Percentiles rank a stretch among this genome's conserved stretches.
Evolutionary conservation across 1,284 basidiomycete genomes (phyloP).

Genomic region (Malassezia globosa): DNA sequence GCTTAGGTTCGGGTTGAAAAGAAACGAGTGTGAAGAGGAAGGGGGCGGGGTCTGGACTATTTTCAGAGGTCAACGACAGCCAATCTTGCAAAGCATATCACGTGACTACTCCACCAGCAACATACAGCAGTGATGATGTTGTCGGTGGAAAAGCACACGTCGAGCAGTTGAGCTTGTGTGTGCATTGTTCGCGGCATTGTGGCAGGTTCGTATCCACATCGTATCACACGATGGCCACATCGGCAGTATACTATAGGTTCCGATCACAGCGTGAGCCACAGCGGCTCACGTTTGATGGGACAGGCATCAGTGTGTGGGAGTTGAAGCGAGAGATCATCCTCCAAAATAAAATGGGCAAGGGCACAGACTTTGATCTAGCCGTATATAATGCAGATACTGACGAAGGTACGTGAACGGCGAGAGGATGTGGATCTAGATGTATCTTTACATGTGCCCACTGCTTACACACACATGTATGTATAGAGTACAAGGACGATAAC

Average conservation of each 20-base stretch:
- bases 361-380: slow-evolving; percentile 88
- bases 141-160: too few species aligned
- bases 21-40: too few species aligned
- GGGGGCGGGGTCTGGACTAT: too few species aligned
- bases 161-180: too few species aligned
- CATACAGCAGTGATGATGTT: too few species aligned
- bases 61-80: too few species aligned
- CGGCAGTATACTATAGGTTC: slow-evolving; percentile 88
- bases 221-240: slow-evolving; percentile 41
- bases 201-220: too few species aligned
- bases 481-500: slow-evolving; percentile 86
- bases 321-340: slow-evolving; percentile 96
- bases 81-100: too few species aligned
- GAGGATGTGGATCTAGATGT: background rate
- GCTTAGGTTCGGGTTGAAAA: too few species aligned
- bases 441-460: too few species aligned
- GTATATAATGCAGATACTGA: slow-evolving; percentile 53
- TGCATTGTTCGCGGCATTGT: too few species aligned
- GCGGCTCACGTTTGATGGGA: slow-evolving; percentile 90
- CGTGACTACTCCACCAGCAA: too few species aligned
- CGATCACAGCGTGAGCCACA: slow-evolving; percentile 88
- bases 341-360: slow-evolving; percentile 87
- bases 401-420: slow-evolving; percentile 26
- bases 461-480: background rate
- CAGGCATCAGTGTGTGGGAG: slow-evolving; percentile 96